A percentile compares a stretch with the other conserved stretches of the same genome.
Conservation (phyloP, 768 basidiomycete genomes). For the Porphyrellus cyaneotinctus region DNA sequence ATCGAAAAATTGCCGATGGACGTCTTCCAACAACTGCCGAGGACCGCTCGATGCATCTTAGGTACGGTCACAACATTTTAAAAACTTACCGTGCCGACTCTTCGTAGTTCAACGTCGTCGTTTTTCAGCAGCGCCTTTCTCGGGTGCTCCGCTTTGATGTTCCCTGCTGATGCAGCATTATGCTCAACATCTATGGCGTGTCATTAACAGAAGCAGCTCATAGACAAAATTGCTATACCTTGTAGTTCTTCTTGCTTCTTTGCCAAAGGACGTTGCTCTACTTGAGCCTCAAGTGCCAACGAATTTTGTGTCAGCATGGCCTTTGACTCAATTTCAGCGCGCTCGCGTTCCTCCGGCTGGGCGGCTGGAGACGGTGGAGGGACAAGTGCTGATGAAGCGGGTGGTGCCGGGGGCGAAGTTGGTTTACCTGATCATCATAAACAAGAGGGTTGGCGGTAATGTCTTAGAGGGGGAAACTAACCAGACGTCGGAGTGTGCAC, state of each 20-base stretch:
- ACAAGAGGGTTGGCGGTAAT: neutral
- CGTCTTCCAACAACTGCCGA: conserved; percentile 69
- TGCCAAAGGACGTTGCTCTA: conserved; percentile 82
- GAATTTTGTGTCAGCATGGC: conserved; percentile 68
- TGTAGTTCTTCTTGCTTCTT: conserved; percentile 81
- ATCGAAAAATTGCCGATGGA: conserved; percentile 74
- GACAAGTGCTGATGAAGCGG: conserved; percentile 10
- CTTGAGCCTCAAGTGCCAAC: conserved; percentile 74
- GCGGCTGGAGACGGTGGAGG: conserved; percentile 11
- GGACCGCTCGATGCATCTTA: neutral
- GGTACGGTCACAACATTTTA: neutral
- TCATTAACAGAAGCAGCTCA: neutral
- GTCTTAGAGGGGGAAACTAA: conserved; percentile 8
- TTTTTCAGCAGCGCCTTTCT: conserved; percentile 82
- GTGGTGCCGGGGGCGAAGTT: conserved; percentile 13
- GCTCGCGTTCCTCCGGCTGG: conserved; percentile 40
- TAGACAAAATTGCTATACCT: conserved; percentile 35
- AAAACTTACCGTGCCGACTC: conserved; percentile 65
- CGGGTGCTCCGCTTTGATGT: conserved; percentile 39
- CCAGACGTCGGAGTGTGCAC: conserved; percentile 22
- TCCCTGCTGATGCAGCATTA: conserved; percentile 20
- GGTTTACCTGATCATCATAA: conserved; percentile 21
- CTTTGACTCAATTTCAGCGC: conserved; percentile 43
- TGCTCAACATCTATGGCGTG: conserved; percentile 10
- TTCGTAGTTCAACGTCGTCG: conserved; percentile 75